Evolutionary conservation across 352 stramenopile species (phyloP).

Genomic region (Pythium phragmiticola): DNA sequence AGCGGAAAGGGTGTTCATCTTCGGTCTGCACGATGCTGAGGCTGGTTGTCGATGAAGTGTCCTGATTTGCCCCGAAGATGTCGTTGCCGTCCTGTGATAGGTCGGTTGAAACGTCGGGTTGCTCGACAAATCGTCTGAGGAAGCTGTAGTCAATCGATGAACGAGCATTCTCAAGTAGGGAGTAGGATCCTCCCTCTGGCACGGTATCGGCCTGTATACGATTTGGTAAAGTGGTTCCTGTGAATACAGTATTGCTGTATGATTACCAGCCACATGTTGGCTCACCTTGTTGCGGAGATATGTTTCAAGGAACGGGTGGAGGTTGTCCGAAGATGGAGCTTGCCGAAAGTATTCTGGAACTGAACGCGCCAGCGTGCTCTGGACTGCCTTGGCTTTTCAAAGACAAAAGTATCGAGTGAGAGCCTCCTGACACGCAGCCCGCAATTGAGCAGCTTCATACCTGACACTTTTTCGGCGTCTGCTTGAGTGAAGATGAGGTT

Average conservation of each 20-base stretch:
- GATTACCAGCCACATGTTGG: background rate
- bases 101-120: background rate
- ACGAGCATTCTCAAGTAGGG: background rate
- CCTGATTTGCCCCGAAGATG: background rate
- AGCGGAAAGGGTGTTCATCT: conserved; percentile 17
- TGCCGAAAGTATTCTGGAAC: background rate
- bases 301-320: conserved; percentile 16
- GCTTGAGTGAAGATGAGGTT: background rate
- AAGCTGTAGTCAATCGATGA: conserved; percentile 18
- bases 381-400: background rate
- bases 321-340: background rate
- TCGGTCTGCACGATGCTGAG: conserved; percentile 1
- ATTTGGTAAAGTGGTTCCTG: background rate
- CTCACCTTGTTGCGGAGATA: conserved; percentile 13
- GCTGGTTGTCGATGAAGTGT: background rate
- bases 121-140: conserved; percentile 3
- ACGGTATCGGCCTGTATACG: background rate
- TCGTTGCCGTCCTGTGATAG: conserved; percentile 5
- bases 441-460: background rate
- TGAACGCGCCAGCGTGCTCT: background rate
- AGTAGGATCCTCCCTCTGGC: background rate
- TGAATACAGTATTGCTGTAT: background rate
- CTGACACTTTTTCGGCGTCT: background rate
- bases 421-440: background rate
- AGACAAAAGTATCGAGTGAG: background rate